phyloP scores from a whole-genome alignment of 2,329 filamentous ascomycete species.

The Diaporthe ilicicola region DNA sequence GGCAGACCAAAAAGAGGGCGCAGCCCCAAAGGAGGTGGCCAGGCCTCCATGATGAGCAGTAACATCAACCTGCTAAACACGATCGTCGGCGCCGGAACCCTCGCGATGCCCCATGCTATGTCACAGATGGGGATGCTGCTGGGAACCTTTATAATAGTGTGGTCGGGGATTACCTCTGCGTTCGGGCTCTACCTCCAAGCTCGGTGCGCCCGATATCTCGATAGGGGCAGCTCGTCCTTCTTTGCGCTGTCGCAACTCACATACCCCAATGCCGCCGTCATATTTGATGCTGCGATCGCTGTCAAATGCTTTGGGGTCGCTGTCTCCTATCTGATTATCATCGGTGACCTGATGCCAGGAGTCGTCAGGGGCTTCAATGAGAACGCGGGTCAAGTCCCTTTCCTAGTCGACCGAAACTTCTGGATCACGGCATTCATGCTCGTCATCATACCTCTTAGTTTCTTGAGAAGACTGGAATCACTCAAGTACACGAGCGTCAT shows the following conservation, averaged over 20 bases:
- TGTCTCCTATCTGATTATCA: constrained; percentile 98
- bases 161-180: constrained; percentile 87
- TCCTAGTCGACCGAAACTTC: constrained; percentile 89
- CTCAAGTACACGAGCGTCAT: constrained; percentile 96
- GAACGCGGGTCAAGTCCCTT: constrained; percentile 69
- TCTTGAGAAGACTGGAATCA: constrained; percentile 89
- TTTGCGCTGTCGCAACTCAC: constrained; percentile 97
- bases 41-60: constrained; percentile 89
- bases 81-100: constrained; percentile 92
- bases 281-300: constrained; percentile 95
- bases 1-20: constrained; percentile 64
- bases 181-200: constrained; percentile 97
- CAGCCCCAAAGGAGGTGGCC: constrained; percentile 78
- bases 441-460: constrained; percentile 92
- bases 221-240: constrained; percentile 88
- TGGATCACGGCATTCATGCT: constrained; percentile 99
- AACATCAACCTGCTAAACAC: constrained; percentile 97
- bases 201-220: constrained; percentile 90
- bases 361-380: constrained; percentile 84
- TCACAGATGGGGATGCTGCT: constrained; percentile 94
- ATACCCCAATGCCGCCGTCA: constrained; percentile 92
- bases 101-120: constrained; percentile 94
- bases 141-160: constrained; percentile 84
- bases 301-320: constrained; percentile 98
- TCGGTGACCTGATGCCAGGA: constrained; percentile 97